phyloP scores from a whole-genome alignment of 108 stramenopile genomes.

The Stephanodiscus triporus region DNA sequence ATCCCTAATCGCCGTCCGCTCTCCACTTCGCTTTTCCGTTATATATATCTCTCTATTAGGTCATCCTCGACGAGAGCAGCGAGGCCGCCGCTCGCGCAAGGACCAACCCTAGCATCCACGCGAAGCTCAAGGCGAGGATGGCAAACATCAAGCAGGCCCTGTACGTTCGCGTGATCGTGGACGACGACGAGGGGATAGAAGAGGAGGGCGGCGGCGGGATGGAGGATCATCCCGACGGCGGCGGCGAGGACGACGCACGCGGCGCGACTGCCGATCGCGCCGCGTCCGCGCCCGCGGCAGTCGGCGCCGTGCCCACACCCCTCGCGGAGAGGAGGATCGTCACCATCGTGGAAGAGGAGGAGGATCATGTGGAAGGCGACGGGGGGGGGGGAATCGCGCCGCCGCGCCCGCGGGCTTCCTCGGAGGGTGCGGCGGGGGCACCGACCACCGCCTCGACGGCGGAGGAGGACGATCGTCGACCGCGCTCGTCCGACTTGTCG shows the following conservation, averaged over 20 bases:
- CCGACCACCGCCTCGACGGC: too few relatives aligned
- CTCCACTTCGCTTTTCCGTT: not conserved
- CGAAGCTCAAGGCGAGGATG: slow-evolving; percentile 37
- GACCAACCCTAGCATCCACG: not conserved
- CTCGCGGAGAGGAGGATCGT: too few relatives aligned
- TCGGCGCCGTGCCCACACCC: too few relatives aligned
- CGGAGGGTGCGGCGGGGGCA: too few relatives aligned
- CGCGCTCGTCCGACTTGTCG: too few relatives aligned
- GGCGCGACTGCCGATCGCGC: too few relatives aligned
- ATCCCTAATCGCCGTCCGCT: not conserved
- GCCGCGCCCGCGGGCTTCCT: not conserved
- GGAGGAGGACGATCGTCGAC: too few relatives aligned
- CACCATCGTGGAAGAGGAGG: too few relatives aligned
- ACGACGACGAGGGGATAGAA: not conserved
- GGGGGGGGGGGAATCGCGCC: too few relatives aligned
- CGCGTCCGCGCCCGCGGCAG: too few relatives aligned
- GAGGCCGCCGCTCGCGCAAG: slow-evolving; percentile 17
- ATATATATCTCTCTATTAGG: not conserved
- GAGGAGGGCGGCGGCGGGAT: not conserved
- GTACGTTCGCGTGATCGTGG: slow-evolving; percentile 24
- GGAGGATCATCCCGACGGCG: too few relatives aligned
- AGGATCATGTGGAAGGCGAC: too few relatives aligned
- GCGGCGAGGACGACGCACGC: not conserved
- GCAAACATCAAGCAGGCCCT: slow-evolving; percentile 20
- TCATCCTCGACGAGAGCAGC: slow-evolving; percentile 33